These are phyloP conservation scores for Paramecium octaurelia DNA, from an alignment of 73 alveolate genomes.

Conservation along the genomic window DNA sequence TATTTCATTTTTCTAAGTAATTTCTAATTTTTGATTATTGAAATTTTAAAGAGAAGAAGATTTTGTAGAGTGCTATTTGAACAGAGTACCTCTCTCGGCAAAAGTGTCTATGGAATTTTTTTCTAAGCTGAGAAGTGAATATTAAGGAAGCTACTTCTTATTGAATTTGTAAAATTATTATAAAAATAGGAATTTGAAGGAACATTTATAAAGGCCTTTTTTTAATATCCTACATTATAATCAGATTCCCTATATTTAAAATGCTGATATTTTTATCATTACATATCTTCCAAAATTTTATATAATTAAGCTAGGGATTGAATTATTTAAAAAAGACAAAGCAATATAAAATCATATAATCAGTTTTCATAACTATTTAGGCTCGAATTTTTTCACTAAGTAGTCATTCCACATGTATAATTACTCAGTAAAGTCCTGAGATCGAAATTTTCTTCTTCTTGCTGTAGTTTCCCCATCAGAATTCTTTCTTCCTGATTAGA, in stretches of 20 bases:
- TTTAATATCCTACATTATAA: not conserved
- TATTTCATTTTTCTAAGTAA: not conserved
- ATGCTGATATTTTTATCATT: not conserved
- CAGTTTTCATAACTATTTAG: not conserved
- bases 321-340: not conserved
- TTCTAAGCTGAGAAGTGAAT: not conserved
- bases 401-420: not conserved
- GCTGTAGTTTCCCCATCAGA: not conserved
- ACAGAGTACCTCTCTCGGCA: no score
- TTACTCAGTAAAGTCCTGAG: slow-evolving; percentile 11
- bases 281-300: not conserved
- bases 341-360: not conserved
- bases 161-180: not conserved
- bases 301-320: not conserved
- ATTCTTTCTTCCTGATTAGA: slow-evolving; percentile 4
- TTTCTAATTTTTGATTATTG: not conserved
- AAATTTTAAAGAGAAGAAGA: not conserved
- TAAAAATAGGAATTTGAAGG: not conserved
- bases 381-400: slow-evolving; percentile 2
- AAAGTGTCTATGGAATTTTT: no score
- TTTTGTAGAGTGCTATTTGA: not conserved
- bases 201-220: not conserved
- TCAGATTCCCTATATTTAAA: not conserved
- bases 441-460: not conserved
- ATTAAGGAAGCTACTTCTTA: not conserved